Conservation (phyloP, 2,329 filamentous ascomycete genomes). For the Ilyonectria robusta region DNA sequence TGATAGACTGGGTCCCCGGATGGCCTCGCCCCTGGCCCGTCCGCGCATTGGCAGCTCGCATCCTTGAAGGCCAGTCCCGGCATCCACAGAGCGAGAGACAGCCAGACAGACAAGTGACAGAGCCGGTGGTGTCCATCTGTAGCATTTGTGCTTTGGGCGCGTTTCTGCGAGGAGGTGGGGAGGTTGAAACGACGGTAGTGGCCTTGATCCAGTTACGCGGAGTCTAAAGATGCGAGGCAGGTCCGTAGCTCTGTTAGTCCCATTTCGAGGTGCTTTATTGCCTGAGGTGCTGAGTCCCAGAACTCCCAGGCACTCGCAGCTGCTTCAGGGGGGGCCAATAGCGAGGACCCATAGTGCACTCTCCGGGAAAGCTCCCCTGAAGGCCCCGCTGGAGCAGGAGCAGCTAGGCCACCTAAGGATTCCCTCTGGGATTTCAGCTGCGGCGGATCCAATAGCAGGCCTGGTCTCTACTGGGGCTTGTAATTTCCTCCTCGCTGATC, state of each 20-base stretch:
- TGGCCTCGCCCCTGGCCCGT: conserved; percentile 4
- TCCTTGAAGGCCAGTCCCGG: conserved; percentile 2
- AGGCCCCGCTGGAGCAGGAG: conserved; percentile 13
- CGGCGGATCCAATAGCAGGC: conserved; percentile 39
- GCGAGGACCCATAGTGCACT: conserved; percentile 1
- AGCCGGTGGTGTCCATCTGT: background rate
- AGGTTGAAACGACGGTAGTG: conserved; percentile 22
- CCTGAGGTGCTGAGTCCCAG: background rate
- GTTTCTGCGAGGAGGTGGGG: background rate
- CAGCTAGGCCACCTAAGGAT: conserved; percentile 11
- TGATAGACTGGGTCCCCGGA: conserved; percentile 3
- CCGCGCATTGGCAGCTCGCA: background rate
- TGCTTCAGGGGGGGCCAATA: background rate
- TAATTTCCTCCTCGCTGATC: conserved; percentile 46
- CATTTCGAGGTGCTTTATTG: background rate
- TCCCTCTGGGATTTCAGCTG: conserved; percentile 9
- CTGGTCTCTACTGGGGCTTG: conserved; percentile 30
- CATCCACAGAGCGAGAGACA: background rate
- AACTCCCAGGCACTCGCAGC: background rate
- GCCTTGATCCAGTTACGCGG: background rate
- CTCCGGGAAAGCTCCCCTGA: conserved; percentile 12
- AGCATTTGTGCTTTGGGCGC: conserved; percentile 7
- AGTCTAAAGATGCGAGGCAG: background rate
- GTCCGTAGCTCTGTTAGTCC: background rate
- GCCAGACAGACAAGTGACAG: background rate